A percentile compares a stretch with the other conserved stretches of the same genome.
phyloP scores from a whole-genome alignment of 768 basidiomycete genomes.

The Galerina marginata region DNA sequence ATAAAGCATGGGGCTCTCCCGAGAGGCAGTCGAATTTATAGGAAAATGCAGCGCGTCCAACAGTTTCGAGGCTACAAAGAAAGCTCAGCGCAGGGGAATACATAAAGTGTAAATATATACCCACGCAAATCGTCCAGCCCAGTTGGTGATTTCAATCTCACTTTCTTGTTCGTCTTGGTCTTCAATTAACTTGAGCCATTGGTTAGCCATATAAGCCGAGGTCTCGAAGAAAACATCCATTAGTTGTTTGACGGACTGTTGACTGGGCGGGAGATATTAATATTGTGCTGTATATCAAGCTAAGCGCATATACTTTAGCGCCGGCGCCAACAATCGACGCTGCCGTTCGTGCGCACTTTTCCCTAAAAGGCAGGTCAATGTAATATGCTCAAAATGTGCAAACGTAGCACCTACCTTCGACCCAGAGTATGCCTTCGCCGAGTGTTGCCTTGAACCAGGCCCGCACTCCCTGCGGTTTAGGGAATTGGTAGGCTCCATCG shows the following conservation, averaged over 20 bases:
- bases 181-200: slow-evolving; percentile 56
- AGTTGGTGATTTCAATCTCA: slow-evolving; percentile 60
- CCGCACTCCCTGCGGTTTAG: slow-evolving; percentile 66
- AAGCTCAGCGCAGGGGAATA: background rate
- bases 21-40: slow-evolving; percentile 65
- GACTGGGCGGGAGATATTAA: slow-evolving; percentile 27
- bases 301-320: slow-evolving; percentile 48
- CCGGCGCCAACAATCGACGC: slow-evolving; percentile 56
- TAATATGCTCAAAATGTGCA: background rate
- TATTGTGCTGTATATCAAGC: too few relatives aligned
- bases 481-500: slow-evolving; percentile 61
- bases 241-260: slow-evolving; percentile 58
- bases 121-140: slow-evolving; percentile 68
- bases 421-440: slow-evolving; percentile 69
- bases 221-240: slow-evolving; percentile 60
- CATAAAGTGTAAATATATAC: background rate
- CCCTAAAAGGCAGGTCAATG: slow-evolving; percentile 36
- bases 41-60: slow-evolving; percentile 66
- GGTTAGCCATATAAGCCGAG: slow-evolving; percentile 52
- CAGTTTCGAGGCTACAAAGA: slow-evolving; percentile 55
- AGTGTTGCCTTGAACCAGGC: slow-evolving; percentile 67
- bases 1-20: slow-evolving; percentile 51
- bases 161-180: slow-evolving; percentile 40
- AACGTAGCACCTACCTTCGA: slow-evolving; percentile 51
- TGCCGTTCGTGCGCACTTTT: slow-evolving; percentile 63